Evolutionary conservation across 2,329 filamentous ascomycete species (phyloP).

Genomic region (Aureobasidium sp.): DNA sequence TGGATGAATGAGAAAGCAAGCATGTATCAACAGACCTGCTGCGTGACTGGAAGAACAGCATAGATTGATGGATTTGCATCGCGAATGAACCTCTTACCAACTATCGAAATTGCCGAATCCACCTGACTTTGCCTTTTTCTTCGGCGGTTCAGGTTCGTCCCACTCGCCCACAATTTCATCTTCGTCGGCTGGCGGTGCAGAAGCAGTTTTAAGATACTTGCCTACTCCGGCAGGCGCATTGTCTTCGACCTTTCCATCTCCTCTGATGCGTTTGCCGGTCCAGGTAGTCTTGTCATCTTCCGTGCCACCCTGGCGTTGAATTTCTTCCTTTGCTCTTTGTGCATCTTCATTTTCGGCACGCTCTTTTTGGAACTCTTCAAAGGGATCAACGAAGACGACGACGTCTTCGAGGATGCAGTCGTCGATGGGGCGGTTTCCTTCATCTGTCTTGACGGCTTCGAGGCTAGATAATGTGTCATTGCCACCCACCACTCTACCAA

Average conservation of each 20-base stretch:
- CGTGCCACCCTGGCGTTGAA: constrained; percentile 57
- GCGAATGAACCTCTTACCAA: constrained; percentile 54
- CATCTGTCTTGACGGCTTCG: constrained; percentile 67
- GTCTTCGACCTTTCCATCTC: constrained; percentile 49
- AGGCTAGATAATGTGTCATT: constrained; percentile 58
- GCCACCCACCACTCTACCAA: constrained; percentile 75
- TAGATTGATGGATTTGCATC: background rate
- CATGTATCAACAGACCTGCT: no score
- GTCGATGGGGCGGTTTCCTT: constrained; percentile 63
- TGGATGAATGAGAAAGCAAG: no score
- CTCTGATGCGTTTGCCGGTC: constrained; percentile 84
- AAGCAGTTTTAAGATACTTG: constrained; percentile 63
- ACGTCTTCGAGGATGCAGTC: constrained; percentile 77
- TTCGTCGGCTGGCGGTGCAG: constrained; percentile 29
- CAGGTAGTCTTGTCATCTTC: constrained; percentile 89
- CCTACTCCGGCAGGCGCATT: constrained; percentile 51
- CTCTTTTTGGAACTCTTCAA: constrained; percentile 81
- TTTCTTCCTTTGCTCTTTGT: constrained; percentile 55
- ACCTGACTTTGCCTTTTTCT: constrained; percentile 63
- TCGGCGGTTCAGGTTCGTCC: constrained; percentile 57
- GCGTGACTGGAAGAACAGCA: background rate
- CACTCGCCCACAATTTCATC: constrained; percentile 55
- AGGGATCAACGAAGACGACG: constrained; percentile 84
- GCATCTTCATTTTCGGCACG: constrained; percentile 44
- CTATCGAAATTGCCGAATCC: constrained; percentile 93